Evolutionary conservation across 129 eudicot species (phyloP).

Genomic region (Centaurea solstitialis): DNA sequence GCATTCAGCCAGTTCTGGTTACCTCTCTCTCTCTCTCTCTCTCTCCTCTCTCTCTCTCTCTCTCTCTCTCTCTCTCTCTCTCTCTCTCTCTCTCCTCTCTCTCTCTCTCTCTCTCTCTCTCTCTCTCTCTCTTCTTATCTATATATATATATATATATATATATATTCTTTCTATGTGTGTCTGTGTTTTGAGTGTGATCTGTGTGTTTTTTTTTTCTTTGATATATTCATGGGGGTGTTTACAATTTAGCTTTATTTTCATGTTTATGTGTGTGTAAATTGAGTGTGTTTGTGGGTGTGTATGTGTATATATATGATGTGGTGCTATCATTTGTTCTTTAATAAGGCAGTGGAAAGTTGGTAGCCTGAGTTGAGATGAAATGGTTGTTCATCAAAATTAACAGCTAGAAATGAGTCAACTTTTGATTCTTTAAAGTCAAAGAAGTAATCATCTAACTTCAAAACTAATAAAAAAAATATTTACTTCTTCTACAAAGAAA

Average conservation of each 20-base stretch:
- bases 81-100: neutral
- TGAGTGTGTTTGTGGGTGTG: neutral
- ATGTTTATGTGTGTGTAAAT: neutral
- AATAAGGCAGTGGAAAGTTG: conserved; percentile 6
- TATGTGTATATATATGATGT: neutral
- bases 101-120: too few relatives aligned
- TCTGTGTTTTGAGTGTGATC: neutral
- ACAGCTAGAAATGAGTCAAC: neutral
- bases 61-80: neutral
- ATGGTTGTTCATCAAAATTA: conserved; percentile 3
- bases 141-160: neutral
- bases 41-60: too few relatives aligned
- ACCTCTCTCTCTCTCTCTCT: neutral
- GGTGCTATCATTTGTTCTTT: neutral
- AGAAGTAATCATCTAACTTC: conserved; percentile 11
- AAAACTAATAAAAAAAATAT: neutral
- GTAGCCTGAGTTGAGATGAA: conserved; percentile 12
- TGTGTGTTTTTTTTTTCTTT: neutral
- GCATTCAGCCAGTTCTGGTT: conserved; percentile 30
- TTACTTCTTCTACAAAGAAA: neutral
- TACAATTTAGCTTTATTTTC: neutral
- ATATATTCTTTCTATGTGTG: too few relatives aligned
- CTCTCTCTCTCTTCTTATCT: too few relatives aligned
- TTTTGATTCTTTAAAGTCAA: conserved; percentile 18
- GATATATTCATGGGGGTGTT: neutral